A percentile compares a stretch with the other conserved stretches of the same genome.
These are phyloP conservation scores for Neobulgaria alba DNA, from an alignment of 2,329 filamentous ascomycete genomes.

Conservation along the genomic window DNA sequence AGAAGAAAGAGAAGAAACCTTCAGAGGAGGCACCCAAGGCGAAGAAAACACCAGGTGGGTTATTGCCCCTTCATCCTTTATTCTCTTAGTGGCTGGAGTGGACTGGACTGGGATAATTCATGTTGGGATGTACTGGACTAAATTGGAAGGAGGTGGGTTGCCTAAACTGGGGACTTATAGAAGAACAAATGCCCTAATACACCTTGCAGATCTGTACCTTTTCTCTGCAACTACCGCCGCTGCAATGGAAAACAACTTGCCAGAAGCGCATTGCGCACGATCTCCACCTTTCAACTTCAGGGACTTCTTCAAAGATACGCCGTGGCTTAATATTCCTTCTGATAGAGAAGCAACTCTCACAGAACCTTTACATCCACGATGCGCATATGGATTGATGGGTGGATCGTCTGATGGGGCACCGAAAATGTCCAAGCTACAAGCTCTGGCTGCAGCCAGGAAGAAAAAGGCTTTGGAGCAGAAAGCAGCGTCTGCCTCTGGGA, in stretches of 20 bases:
- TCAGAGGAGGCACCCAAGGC: too few relatives aligned
- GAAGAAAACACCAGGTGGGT: slow-evolving; percentile 30
- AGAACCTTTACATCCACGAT: slow-evolving; percentile 45
- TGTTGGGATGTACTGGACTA: not conserved
- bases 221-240: too few relatives aligned
- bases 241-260: too few relatives aligned
- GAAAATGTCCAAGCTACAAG: slow-evolving; percentile 85
- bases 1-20: slow-evolving; percentile 26
- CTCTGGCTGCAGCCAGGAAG: slow-evolving; percentile 76
- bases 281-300: slow-evolving; percentile 35
- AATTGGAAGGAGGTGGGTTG: slow-evolving; percentile 21
- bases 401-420: slow-evolving; percentile 56
- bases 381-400: slow-evolving; percentile 71
- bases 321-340: slow-evolving; percentile 69
- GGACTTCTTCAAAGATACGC: slow-evolving; percentile 72
- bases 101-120: not conserved
- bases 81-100: slow-evolving; percentile 11
- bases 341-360: slow-evolving; percentile 58
- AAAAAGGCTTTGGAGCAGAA: slow-evolving; percentile 66
- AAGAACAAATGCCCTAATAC: not conserved
- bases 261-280: too few relatives aligned
- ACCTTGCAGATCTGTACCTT: not conserved
- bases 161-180: slow-evolving; percentile 5
- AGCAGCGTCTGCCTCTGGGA: slow-evolving; percentile 7
- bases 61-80: too few relatives aligned